Evolutionary conservation across 805 yeast species (phyloP).

Genomic region (Candida dajiaensis): DNA sequence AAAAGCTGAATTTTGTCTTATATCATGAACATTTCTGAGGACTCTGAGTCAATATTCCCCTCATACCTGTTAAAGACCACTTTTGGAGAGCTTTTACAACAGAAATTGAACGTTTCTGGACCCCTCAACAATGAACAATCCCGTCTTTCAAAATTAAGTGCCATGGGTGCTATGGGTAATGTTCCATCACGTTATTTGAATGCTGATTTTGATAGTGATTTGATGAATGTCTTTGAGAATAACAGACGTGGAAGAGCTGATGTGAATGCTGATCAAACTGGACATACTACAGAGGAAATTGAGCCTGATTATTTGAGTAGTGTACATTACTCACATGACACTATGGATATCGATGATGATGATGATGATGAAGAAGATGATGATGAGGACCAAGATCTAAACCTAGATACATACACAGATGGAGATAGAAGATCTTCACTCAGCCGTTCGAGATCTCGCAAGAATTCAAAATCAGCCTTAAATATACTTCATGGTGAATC

Average conservation of each 20-base stretch:
- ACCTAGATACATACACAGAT: not conserved
- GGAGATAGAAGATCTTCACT: not conserved
- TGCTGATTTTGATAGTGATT: not conserved
- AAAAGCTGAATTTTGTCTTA: not conserved
- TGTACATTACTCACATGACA: constrained; percentile 7
- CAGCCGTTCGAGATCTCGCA: not conserved
- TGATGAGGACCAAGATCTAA: not conserved
- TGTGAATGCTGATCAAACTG: not conserved
- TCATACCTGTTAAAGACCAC: not conserved
- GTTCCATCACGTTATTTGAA: not conserved
- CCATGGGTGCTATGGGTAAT: not conserved
- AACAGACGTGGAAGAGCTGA: not conserved
- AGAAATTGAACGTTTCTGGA: not conserved
- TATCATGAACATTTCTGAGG: not conserved
- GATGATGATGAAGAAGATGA: constrained; percentile 7
- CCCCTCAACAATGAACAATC: not conserved
- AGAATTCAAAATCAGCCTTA: not conserved
- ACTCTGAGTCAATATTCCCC: not conserved
- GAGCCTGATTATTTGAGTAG: not conserved
- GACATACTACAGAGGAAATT: not conserved
- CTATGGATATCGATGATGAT: constrained; percentile 14
- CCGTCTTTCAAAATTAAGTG: not conserved
- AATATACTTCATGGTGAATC: not conserved
- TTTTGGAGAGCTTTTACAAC: not conserved
- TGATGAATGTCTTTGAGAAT: not conserved